Base-by-base conservation (phyloP, 176 grass and related monocot genomes). In the Zea luxurians region DNA sequence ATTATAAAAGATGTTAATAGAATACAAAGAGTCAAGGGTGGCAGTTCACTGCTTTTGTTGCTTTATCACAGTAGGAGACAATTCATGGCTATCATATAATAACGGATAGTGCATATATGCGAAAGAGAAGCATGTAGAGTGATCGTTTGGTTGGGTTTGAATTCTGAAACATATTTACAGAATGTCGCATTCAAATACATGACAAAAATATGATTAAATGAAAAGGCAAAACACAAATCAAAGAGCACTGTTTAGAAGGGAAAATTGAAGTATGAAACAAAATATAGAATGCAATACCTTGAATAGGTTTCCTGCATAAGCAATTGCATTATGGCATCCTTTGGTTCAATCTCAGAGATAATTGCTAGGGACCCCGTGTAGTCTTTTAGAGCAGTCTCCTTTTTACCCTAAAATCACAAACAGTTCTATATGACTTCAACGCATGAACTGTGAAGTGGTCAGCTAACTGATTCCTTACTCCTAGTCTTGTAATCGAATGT, bases 221-320 rank as follows among this genome's bases (percentile, higher is more conserved):
- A 71, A 11, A 81, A 70, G 16, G 37, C 13, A 76, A 62, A 52
- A 74, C 38, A 1, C 7, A 68, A 78, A 62, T 27, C 18, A 68
- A 75, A 52, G 6, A 40, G 18, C 48, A 75, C 46, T 34, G 12
- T 75, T 43, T 17, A 59, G 16, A 83, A 61, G 74, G 10, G 18
- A 15, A 64, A 63, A 45, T 59, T 11, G 67, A 55, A 53, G 13
- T 66, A 59, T 27, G 45, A 50, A 35, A 70, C 43, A 68, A 35
- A 4, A 65, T 40, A 34, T 27, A 70, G 64, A 49, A 69, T 49
- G 18, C 38, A 61, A 83, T 89, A 97, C 94, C 94, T 91, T 80
- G 94, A 93, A 76, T 84, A 97, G 40, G 89, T 93, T 74, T 97
- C 91, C 76, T 88, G 86, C 89, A 88, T 85, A 54, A 94, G 83